phyloP scores from a whole-genome alignment of 345 rosid genomes.

The Hibiscus trionum region DNA sequence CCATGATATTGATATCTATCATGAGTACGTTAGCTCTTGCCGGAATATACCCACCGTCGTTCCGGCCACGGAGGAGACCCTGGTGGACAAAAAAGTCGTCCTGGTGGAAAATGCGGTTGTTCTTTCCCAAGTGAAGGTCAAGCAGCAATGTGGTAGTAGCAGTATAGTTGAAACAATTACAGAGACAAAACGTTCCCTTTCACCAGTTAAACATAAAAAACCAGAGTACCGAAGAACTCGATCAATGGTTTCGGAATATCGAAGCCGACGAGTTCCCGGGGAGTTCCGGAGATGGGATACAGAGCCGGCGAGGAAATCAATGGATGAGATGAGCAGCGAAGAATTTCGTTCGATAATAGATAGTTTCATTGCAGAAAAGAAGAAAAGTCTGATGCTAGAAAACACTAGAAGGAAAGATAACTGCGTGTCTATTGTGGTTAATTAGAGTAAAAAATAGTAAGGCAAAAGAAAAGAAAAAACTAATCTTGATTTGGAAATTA shows the following conservation, averaged over 20 bases:
- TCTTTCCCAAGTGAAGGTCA: not conserved
- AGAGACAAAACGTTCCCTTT: not conserved
- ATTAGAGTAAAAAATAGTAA: not conserved
- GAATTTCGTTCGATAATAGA: conserved; percentile 25
- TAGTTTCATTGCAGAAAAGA: conserved; percentile 20
- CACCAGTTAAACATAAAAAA: not conserved
- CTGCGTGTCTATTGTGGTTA: not conserved
- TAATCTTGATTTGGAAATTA: conserved; percentile 1
- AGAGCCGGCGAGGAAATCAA: conserved; percentile 10
- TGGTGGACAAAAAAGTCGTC: not conserved
- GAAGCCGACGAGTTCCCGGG: not conserved
- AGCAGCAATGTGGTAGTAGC: not conserved
- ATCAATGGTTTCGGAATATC: conserved; percentile 2
- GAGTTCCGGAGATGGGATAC: conserved; percentile 1
- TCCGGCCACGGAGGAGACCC: not conserved
- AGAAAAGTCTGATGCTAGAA: conserved; percentile 7
- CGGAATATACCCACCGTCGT: not conserved
- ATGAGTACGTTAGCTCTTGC: conserved; percentile 5
- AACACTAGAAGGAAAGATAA: not conserved
- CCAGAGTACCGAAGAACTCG: not conserved
- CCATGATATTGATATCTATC: not conserved
- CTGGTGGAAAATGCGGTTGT: conserved; percentile 6
- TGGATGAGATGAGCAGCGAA: conserved; percentile 26
- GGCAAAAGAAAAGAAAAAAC: not conserved
- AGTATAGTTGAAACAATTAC: not conserved